Evolutionary conservation across 306 rosid species (phyloP).

Genomic region (Mimosa pudica): DNA sequence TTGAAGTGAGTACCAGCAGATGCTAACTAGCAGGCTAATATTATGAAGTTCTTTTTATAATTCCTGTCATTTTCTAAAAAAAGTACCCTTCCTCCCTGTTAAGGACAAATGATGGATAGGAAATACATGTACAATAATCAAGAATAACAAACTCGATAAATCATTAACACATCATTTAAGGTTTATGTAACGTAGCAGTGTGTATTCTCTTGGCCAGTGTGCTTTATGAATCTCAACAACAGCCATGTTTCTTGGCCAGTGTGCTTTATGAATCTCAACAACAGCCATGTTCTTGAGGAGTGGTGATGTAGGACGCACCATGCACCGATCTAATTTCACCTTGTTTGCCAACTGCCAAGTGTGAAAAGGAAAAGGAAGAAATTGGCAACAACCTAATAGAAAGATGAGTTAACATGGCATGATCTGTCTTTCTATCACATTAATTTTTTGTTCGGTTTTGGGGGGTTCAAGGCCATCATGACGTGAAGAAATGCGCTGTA

Average conservation of each 20-base stretch:
- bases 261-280: constrained; percentile 11
- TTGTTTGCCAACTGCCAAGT: not conserved
- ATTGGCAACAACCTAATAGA: not conserved
- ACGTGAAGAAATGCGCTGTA: not conserved
- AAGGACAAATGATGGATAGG: not conserved
- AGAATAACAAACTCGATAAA: not conserved
- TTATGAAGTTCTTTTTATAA: not conserved
- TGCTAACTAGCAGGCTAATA: not conserved
- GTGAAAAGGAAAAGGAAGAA: not conserved
- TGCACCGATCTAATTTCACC: not conserved
- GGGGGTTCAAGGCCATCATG: not conserved
- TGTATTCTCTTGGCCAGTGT: not conserved
- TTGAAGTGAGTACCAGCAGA: not conserved
- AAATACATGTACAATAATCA: not conserved
- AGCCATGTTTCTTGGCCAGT: not conserved
- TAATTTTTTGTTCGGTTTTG: not conserved
- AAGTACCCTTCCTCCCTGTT: not conserved
- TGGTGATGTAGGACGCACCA: not conserved
- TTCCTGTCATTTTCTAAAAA: not conserved
- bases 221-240: constrained; percentile 6
- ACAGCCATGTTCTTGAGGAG: not conserved
- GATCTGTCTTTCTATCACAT: not conserved
- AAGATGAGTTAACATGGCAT: not conserved
- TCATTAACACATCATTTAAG: not conserved
- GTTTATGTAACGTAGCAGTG: not conserved